A percentile compares a stretch with the other conserved stretches of the same genome.
These are phyloP conservation scores for Wickerhamiella azymoides DNA, from an alignment of 805 yeast species.

Conservation along the genomic window DNA sequence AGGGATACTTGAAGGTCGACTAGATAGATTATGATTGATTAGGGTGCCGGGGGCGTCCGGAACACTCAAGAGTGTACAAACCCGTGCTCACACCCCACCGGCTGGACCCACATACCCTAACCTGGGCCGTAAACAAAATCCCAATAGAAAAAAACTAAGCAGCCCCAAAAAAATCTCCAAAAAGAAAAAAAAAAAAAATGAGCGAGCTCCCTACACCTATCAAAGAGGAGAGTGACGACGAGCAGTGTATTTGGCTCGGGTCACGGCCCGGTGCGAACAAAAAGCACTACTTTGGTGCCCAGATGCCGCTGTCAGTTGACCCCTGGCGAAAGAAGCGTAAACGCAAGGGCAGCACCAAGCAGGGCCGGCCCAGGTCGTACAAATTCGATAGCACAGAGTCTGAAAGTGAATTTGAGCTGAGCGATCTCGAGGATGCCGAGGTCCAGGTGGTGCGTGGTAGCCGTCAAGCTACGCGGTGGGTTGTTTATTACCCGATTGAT, in stretches of 20 bases:
- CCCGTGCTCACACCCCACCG: too few species aligned
- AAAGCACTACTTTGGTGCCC: not conserved
- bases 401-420: constrained; percentile 1
- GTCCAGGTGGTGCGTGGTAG: not conserved
- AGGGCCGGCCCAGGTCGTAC: constrained; percentile 2
- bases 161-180: too few species aligned
- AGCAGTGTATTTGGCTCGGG: not conserved
- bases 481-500: not conserved
- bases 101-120: not conserved
- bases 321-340: constrained; percentile 1
- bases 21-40: not conserved
- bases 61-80: too few species aligned
- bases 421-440: not conserved
- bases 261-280: not conserved
- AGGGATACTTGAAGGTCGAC: constrained; percentile 16
- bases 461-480: constrained; percentile 3
- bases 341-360: not conserved
- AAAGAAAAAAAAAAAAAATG: too few species aligned
- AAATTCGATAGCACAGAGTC: not conserved
- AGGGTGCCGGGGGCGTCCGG: too few species aligned
- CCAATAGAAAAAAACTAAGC: not conserved
- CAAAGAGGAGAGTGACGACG: not conserved
- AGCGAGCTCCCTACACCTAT: not conserved
- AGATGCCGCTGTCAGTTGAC: not conserved
- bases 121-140: not conserved